phyloP scores from a whole-genome alignment of 2,329 filamentous ascomycete genomes.

The Teratosphaeriaceae sp. region DNA sequence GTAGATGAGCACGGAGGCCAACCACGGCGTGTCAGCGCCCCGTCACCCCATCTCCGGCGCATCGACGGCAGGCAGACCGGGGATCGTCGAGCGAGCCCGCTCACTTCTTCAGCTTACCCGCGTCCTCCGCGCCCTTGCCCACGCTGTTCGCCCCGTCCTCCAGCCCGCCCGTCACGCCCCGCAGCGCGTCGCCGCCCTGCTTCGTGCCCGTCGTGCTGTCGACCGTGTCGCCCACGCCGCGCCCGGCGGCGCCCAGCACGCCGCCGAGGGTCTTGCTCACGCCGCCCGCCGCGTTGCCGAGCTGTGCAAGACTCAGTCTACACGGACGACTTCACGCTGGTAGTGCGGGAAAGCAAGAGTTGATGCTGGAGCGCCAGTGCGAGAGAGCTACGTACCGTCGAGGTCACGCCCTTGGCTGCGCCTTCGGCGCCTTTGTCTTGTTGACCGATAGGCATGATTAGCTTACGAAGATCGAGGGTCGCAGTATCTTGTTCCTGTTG shows the following conservation, averaged over 20 bases:
- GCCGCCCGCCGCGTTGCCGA: conserved; percentile 50
- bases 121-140: conserved; percentile 41
- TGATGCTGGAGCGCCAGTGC: too few relatives aligned
- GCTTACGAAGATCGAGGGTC: too few relatives aligned
- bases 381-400: conserved; percentile 17
- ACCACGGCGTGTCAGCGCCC: too few relatives aligned
- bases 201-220: conserved; percentile 41
- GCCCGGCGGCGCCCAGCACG: conserved; percentile 42
- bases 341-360: too few relatives aligned
- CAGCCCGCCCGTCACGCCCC: conserved; percentile 39
- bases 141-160: conserved; percentile 37
- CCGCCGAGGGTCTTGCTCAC: conserved; percentile 48
- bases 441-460: conserved; percentile 9
- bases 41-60: too few relatives aligned
- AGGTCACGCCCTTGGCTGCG: conserved; percentile 28
- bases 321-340: too few relatives aligned
- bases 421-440: conserved; percentile 21
- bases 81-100: too few relatives aligned
- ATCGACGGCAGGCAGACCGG: not conserved
- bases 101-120: conserved; percentile 38
- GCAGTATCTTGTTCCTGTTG: too few relatives aligned
- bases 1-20: too few relatives aligned
- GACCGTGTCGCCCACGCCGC: conserved; percentile 40
- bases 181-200: conserved; percentile 36
- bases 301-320: conserved; percentile 8